Percentiles rank a stretch among this genome's conserved stretches.
These are phyloP conservation scores for Myriangium duriaei DNA, from an alignment of 2,329 filamentous ascomycete species.

Conservation along the genomic window DNA sequence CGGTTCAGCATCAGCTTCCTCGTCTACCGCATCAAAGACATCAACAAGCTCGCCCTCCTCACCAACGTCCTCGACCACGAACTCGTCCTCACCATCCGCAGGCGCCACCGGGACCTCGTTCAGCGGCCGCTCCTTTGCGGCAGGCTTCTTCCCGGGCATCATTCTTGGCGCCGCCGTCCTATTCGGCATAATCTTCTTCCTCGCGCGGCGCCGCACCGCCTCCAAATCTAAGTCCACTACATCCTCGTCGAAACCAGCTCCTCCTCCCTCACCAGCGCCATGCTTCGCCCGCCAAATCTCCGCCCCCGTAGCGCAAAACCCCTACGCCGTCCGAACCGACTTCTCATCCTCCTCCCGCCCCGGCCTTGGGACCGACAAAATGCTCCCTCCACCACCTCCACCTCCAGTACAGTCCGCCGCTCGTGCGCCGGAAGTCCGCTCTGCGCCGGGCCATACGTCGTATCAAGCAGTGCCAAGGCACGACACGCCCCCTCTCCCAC, in stretches of 20 bases:
- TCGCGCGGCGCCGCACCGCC: constrained; percentile 8
- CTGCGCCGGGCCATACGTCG: constrained; percentile 16
- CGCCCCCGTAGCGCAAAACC: constrained; percentile 18
- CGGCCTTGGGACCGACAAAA: constrained; percentile 1
- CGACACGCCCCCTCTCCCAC: constrained; percentile 16
- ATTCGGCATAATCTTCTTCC: constrained; percentile 17
- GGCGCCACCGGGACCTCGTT: constrained; percentile 12
- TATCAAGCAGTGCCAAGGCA: constrained; percentile 21
- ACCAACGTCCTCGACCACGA: constrained; percentile 5
- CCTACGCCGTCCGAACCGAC: constrained; percentile 20
- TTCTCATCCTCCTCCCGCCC: constrained; percentile 12
- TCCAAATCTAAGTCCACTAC: constrained; percentile 5
- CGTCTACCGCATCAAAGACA: constrained; percentile 3
- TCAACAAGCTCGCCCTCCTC: constrained; percentile 9
- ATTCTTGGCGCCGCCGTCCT: constrained; percentile 18
- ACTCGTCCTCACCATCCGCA: not conserved
- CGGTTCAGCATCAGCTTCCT: constrained; percentile 9
- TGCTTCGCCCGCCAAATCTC: constrained; percentile 26
- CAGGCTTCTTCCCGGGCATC: constrained; percentile 24
- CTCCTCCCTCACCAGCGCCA: too few relatives aligned
- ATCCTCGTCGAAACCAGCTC: constrained; percentile 18
- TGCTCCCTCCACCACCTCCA: constrained; percentile 9
- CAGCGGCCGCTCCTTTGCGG: constrained; percentile 22
- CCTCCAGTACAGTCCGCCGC: constrained; percentile 10
- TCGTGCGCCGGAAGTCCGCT: constrained; percentile 19